phyloP scores from a whole-genome alignment of 139 green algal genomes.

The Marvania coccoides region DNA sequence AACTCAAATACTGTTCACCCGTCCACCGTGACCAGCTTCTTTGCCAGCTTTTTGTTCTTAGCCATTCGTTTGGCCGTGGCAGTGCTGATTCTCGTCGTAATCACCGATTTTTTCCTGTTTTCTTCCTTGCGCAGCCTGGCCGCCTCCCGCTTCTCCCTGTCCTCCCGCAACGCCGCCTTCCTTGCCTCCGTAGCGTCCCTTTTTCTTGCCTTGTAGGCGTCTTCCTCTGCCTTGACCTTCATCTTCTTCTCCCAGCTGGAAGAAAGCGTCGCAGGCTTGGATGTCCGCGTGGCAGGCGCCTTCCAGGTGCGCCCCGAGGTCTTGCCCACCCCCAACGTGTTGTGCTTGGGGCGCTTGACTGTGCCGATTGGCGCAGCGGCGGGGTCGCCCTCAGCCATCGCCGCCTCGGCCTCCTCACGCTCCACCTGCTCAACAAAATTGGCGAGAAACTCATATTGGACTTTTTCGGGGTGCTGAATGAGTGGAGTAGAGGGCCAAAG shows the following conservation, averaged over 20 bases:
- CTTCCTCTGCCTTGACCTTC: conserved; percentile 30
- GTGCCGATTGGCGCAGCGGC: neutral
- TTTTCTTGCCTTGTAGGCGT: conserved; percentile 28
- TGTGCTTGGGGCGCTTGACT: conserved; percentile 31
- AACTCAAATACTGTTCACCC: neutral
- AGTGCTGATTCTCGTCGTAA: conserved; percentile 26
- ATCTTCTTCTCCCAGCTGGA: conserved; percentile 60
- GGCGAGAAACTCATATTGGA: neutral
- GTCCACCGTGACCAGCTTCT: conserved; percentile 34
- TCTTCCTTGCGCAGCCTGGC: conserved; percentile 40
- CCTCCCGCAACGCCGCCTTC: conserved; percentile 23
- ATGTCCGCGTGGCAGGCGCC: conserved; percentile 16
- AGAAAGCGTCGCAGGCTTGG: conserved; percentile 21
- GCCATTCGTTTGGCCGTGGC: conserved; percentile 52
- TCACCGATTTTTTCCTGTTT: conserved; percentile 19
- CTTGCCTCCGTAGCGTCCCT: conserved; percentile 11
- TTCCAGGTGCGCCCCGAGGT: conserved; percentile 44
- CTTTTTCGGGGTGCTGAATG: too few relatives aligned
- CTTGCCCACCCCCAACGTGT: conserved; percentile 29
- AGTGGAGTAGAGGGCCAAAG: too few relatives aligned
- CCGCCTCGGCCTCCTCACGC: conserved; percentile 11
- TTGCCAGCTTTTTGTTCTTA: conserved; percentile 54
- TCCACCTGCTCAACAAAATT: conserved; percentile 4
- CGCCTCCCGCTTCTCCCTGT: conserved; percentile 23
- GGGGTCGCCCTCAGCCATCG: neutral